Base-by-base conservation (phyloP, 164 flowering plant species). In the Tetrastigma voinierianum region DNA sequence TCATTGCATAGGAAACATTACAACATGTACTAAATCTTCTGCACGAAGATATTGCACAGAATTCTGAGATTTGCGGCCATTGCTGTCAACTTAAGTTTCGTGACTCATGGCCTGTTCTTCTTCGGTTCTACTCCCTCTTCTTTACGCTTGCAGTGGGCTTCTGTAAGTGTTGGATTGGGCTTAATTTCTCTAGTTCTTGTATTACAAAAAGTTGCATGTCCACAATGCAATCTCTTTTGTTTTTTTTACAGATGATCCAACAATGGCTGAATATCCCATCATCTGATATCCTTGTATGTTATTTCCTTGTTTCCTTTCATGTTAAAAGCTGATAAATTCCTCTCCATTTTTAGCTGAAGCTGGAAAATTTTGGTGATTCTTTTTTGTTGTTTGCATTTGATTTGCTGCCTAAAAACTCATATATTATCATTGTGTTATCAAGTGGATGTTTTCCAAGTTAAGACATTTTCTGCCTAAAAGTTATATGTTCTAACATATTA, bases 91-190 rank as follows among this genome's bases (percentile, higher is more conserved):
- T 15, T 96, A 98, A 56, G 32, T 92, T 92, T 69, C 89, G 80
- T 57, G 97, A 96, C 4, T 77, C 89, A 53, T 96, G 98, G 97
- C 99, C 99, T 62, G 99, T 93, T 76, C 97, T 96, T 75, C 83
- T 96, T 71, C 86, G n/a, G n/a, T n/a, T n/a, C 93, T 47, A 67
- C 96, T n/a, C n/a, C 99, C 66, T 92, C 99, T 68, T 90, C 98
- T 53, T 83, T 96, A 56, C 91, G 96, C 59, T 82, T 96, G 62
- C 99, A 96, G 25, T 96, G 99, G 99, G 99, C 99, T 70, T 77
- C 90, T 45, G 99, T 95, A 72, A 85, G 93, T 59, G 18, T 46
- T 3, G 44, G 8, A 23, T 32, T 32, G 40, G 40, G 40, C 21
- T 52, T 53, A 43, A 40, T 54, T 40, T 40, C 17, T 61, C 40